Evolutionary conservation across 208 protist genomes (phyloP), one percentile per base, ranked within the genome.

Genomic region (Leptomonas pyrrhocoris): DNA sequence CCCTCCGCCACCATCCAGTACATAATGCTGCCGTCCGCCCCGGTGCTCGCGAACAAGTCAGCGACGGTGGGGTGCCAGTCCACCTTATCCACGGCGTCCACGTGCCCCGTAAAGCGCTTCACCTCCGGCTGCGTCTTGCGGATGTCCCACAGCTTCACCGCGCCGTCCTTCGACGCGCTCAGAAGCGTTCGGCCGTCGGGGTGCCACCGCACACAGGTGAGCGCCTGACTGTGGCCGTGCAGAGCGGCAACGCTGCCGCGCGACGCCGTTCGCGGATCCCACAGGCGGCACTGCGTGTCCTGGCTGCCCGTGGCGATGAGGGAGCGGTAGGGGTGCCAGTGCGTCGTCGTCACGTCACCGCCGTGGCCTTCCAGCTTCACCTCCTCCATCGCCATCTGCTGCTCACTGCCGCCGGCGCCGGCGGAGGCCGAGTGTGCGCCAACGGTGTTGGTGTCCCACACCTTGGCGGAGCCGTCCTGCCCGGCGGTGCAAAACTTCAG

Each of bases 221-320:
- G 74, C 0, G 88, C 69, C 72, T 94, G 86, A 30, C 86, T 85
- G 80, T 96, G 92, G 28, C 88, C 89, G 54, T 92, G 83, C 46
- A 96, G 82, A 8, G 85, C 84, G 18, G 88, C 87, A 13, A 96
- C 81, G 70, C 88, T 94, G 48, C 87, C 86, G 16, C 81, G 74
- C 25, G 86, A 79, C 1, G 87, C 87, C 18, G 88, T 90, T 36
- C 92, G 86, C 19, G 92, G 92, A 57, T 96, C 92, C 89, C 92
- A 96, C 46, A 96, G 72, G 15, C 92, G 85, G 68, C 81, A 89
- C 68, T 93, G 82, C 51, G 81, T 86, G 76, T 96, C 92, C 65
- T 94, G 88, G 55, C 89, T 94, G n/a, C 89, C 92, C 23, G 92
- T 94, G 2, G 89, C 84, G 51, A 96, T 86, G 21, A 96, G 84